phyloP scores from a whole-genome alignment of 129 eudicot species.

The Chrysanthemum seticuspe region DNA sequence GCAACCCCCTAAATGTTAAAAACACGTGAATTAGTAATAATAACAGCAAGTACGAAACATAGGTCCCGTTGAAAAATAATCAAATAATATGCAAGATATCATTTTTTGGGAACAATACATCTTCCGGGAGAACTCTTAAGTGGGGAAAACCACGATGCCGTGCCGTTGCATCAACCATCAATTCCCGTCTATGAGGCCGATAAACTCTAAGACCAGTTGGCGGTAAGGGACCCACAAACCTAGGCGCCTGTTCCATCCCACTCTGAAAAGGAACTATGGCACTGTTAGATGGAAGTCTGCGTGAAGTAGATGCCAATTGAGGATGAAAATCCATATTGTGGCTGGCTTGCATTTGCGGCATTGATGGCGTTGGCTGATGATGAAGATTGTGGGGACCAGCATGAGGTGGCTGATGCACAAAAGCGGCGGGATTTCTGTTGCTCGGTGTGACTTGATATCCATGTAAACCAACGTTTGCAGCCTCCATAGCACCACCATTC shows the following conservation, averaged over 20 bases:
- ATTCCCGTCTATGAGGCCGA: conserved; percentile 63
- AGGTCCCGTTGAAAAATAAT: background rate
- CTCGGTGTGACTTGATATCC: conserved; percentile 60
- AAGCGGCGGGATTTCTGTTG: conserved; percentile 50
- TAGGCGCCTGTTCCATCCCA: conserved; percentile 47
- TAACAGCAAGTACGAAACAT: background rate
- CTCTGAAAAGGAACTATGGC: conserved; percentile 44
- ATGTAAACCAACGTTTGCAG: conserved; percentile 45
- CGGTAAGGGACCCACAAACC: conserved; percentile 50
- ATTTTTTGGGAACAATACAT: conserved; percentile 43
- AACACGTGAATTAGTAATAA: background rate
- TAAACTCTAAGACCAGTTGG: conserved; percentile 65
- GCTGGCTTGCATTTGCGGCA: conserved; percentile 56
- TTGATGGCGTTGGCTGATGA: conserved; percentile 45
- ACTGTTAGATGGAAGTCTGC: conserved; percentile 39
- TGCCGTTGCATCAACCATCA: conserved; percentile 47
- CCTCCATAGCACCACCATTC: conserved; percentile 49
- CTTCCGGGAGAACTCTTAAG: conserved; percentile 82
- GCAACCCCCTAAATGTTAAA: conserved; percentile 58
- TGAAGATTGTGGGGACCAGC: conserved; percentile 55
- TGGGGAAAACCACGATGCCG: conserved; percentile 73
- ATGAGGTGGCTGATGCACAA: conserved; percentile 50
- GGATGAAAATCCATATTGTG: conserved; percentile 56
- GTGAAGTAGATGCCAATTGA: conserved; percentile 55
- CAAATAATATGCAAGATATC: conserved; percentile 10